phyloP scores from a whole-genome alignment of 2,329 filamentous ascomycete genomes.

The Trichoderma polysporum region DNA sequence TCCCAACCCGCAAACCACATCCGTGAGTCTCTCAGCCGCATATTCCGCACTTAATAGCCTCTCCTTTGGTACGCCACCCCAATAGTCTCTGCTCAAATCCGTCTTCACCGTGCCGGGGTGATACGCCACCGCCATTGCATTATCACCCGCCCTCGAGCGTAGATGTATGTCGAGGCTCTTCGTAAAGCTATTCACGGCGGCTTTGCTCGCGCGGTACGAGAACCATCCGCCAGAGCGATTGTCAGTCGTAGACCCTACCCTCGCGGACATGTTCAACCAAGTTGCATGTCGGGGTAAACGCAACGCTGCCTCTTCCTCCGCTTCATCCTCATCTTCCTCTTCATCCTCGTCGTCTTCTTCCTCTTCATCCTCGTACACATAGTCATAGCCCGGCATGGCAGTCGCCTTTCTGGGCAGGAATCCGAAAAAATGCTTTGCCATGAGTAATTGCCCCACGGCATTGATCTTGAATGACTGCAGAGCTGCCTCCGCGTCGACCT shows the following conservation, averaged over 20 bases:
- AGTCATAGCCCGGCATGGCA: not conserved
- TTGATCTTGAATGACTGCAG: constrained; percentile 73
- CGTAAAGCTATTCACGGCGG: constrained; percentile 68
- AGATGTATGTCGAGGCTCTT: constrained; percentile 72
- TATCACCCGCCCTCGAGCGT: constrained; percentile 53
- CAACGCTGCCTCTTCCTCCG: not conserved
- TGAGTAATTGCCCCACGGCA: constrained; percentile 68
- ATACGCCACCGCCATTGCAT: constrained; percentile 66
- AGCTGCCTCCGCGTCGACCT: constrained; percentile 61
- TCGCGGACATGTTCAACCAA: constrained; percentile 74
- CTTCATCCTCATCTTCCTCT: not conserved
- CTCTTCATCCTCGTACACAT: not conserved
- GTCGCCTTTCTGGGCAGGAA: constrained; percentile 65
- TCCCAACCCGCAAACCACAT: constrained; percentile 54
- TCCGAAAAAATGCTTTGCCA: constrained; percentile 71
- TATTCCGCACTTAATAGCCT: constrained; percentile 67
- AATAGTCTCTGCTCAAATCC: constrained; percentile 69
- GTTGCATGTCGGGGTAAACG: constrained; percentile 55
- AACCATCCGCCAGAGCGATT: constrained; percentile 80
- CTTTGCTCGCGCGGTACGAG: constrained; percentile 74
- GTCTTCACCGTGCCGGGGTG: constrained; percentile 83
- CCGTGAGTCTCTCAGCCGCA: constrained; percentile 63
- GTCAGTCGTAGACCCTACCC: constrained; percentile 72
- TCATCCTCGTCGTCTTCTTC: not conserved
- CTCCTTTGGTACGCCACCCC: constrained; percentile 58